Conservation (phyloP, 129 eudicot genomes). For the Dittrichia graveolens region DNA sequence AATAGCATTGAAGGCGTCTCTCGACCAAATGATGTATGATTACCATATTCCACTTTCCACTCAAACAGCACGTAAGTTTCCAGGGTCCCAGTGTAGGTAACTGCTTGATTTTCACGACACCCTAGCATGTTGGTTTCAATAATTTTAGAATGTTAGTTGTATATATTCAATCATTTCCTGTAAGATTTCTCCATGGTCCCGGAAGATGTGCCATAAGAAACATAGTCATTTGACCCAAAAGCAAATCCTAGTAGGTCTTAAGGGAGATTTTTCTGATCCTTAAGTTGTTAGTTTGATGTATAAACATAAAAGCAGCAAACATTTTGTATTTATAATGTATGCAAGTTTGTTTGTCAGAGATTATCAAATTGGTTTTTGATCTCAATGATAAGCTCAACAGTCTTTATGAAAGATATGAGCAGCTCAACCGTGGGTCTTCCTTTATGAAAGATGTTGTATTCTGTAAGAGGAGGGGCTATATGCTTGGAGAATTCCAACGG, state of each 20-base stretch:
- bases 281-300: slow-evolving; percentile 27
- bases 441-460: too few relatives aligned
- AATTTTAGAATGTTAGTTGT: slow-evolving; percentile 23
- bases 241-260: slow-evolving; percentile 1
- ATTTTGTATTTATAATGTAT: slow-evolving; percentile 13
- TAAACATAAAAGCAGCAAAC: slow-evolving; percentile 14
- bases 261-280: slow-evolving; percentile 18
- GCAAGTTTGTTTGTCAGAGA: neutral
- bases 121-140: neutral
- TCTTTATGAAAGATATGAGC: too few relatives aligned
- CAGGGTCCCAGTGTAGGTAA: slow-evolving; percentile 15
- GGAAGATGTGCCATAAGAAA: slow-evolving; percentile 5
- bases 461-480: too few relatives aligned
- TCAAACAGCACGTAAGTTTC: slow-evolving; percentile 18
- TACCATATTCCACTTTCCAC: slow-evolving; percentile 5
- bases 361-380: too few relatives aligned
- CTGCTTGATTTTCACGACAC: neutral
- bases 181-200: neutral
- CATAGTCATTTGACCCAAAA: slow-evolving; percentile 2
- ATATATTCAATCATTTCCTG: slow-evolving; percentile 4
- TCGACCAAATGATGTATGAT: slow-evolving; percentile 31
- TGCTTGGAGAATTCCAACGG: too few relatives aligned
- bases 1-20: slow-evolving; percentile 43
- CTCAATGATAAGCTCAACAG: too few relatives aligned
- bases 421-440: too few relatives aligned